These are phyloP conservation scores for Truncatella angustata DNA, from an alignment of 2,329 filamentous ascomycete species.

Conservation along the genomic window DNA sequence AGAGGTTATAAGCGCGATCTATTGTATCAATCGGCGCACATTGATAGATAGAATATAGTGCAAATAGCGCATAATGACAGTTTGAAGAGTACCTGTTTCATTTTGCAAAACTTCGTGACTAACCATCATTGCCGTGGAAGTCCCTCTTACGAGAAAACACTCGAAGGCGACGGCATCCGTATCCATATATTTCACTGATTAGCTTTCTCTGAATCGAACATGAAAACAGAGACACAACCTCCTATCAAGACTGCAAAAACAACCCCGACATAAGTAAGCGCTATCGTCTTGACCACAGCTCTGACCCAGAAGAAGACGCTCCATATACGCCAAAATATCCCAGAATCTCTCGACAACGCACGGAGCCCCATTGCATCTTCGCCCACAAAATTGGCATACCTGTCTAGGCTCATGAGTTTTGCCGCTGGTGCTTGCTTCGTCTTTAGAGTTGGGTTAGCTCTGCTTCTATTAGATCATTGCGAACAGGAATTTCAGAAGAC, in stretches of 20 bases:
- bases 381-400: not conserved
- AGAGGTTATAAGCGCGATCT: too few relatives aligned
- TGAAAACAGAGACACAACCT: not conserved
- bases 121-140: too few relatives aligned
- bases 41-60: too few relatives aligned
- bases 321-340: not conserved
- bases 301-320: conserved; percentile 2
- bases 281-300: not conserved
- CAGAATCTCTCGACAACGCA: not conserved
- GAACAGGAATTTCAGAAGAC: not conserved
- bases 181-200: not conserved
- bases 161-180: too few relatives aligned
- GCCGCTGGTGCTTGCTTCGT: not conserved
- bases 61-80: too few relatives aligned
- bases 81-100: too few relatives aligned
- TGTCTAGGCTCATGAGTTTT: not conserved
- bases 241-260: not conserved
- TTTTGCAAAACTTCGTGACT: too few relatives aligned
- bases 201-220: not conserved
- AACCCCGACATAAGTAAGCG: not conserved
- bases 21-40: too few relatives aligned
- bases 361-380: not conserved
- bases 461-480: not conserved
- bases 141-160: too few relatives aligned
- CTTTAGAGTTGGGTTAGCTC: not conserved